Evolutionary conservation across 208 protist genomes (phyloP).

Genomic region (Leishmania martiniquensis): DNA sequence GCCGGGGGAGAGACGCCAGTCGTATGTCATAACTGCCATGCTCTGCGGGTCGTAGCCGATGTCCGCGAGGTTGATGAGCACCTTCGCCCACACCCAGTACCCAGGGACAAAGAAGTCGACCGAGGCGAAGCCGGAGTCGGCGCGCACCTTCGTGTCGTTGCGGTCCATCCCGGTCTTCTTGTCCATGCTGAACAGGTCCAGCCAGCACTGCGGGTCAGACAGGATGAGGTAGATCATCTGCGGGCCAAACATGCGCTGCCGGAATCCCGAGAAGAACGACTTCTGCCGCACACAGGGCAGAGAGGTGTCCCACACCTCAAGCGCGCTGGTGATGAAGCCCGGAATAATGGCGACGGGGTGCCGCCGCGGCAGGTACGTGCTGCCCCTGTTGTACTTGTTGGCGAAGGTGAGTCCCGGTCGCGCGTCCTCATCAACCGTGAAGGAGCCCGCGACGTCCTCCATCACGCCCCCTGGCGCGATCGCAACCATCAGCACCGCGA

Average conservation of each 20-base stretch:
- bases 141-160: constrained; percentile 78
- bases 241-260: constrained; percentile 84
- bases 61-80: constrained; percentile 92
- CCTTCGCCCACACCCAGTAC: constrained; percentile 93
- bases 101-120: constrained; percentile 92
- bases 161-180: constrained; percentile 74
- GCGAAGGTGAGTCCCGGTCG: constrained; percentile 73
- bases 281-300: constrained; percentile 56
- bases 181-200: constrained; percentile 77
- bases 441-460: constrained; percentile 51
- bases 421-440: constrained; percentile 67
- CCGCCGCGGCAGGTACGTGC: constrained; percentile 42
- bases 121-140: constrained; percentile 78
- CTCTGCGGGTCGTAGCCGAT: constrained; percentile 94
- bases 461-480: constrained; percentile 22
- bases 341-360: constrained; percentile 87
- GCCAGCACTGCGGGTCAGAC: constrained; percentile 74
- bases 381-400: constrained; percentile 46
- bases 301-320: constrained; percentile 85
- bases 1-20: constrained; percentile 88
- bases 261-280: constrained; percentile 56
- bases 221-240: constrained; percentile 80
- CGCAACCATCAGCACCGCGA: constrained; percentile 29
- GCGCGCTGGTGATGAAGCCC: constrained; percentile 85
- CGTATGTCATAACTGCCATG: constrained; percentile 89